phyloP scores from a whole-genome alignment of 495 filamentous ascomycete genomes.

The Penicillium dipodomyicola region DNA sequence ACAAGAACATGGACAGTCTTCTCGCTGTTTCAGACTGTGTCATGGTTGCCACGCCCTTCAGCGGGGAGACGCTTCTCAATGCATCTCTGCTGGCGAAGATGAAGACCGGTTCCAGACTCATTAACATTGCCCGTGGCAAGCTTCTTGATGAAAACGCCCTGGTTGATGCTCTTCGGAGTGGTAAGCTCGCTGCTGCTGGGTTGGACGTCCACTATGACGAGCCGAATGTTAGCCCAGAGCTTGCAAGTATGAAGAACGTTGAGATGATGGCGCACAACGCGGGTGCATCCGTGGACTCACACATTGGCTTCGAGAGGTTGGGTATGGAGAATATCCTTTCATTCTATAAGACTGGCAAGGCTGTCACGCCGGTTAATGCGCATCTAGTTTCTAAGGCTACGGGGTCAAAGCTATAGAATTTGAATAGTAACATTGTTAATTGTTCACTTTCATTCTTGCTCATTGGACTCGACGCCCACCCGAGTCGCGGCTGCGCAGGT shows the following conservation, averaged over 20 bases:
- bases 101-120: slow-evolving; percentile 58
- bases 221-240: slow-evolving; percentile 39
- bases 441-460: too few relatives aligned
- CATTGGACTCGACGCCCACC: too few relatives aligned
- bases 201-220: slow-evolving; percentile 69
- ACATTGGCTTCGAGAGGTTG: slow-evolving; percentile 68
- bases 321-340: slow-evolving; percentile 69
- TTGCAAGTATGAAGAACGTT: slow-evolving; percentile 53
- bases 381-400: slow-evolving; percentile 41
- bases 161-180: slow-evolving; percentile 57
- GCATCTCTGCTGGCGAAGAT: slow-evolving; percentile 48
- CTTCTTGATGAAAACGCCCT: slow-evolving; percentile 70
- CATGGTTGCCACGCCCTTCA: slow-evolving; percentile 64
- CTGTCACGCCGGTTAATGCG: slow-evolving; percentile 65
- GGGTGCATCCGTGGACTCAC: slow-evolving; percentile 68
- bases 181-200: slow-evolving; percentile 53
- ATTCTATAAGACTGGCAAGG: slow-evolving; percentile 51
- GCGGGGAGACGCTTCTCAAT: slow-evolving; percentile 56
- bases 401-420: slow-evolving; percentile 15
- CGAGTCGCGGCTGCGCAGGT: not conserved
- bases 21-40: slow-evolving; percentile 60
- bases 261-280: slow-evolving; percentile 70
- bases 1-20: slow-evolving; percentile 50
- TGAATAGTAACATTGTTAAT: too few relatives aligned
- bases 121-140: slow-evolving; percentile 71